phyloP scores from a whole-genome alignment of 768 basidiomycete genomes.

The Udeniomyces megalosporus region DNA sequence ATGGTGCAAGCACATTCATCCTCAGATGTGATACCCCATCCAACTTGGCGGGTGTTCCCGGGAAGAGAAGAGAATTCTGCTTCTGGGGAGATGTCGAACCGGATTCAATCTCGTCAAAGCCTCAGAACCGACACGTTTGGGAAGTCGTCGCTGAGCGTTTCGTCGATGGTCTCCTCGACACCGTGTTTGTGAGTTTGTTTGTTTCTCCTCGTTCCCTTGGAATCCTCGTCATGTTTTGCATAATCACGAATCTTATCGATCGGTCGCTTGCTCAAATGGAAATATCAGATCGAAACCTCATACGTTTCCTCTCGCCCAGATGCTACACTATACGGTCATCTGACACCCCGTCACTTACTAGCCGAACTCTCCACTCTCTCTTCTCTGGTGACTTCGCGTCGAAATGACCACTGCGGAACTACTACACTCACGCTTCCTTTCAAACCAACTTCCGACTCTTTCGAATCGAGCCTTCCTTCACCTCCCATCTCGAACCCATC shows the following conservation, averaged over 20 bases:
- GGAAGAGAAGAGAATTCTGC: constrained; percentile 44
- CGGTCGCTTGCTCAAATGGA: no score
- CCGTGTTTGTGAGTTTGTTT: constrained; percentile 52
- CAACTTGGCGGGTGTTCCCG: constrained; percentile 27
- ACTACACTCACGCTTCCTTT: no score
- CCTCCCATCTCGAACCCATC: no score
- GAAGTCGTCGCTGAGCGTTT: constrained; percentile 61
- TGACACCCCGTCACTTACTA: constrained; percentile 62
- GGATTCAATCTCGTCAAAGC: constrained; percentile 39
- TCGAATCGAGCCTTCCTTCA: no score
- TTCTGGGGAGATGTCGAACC: constrained; percentile 50
- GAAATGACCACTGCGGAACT: no score
- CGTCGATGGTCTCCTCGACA: constrained; percentile 42
- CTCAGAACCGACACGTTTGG: constrained; percentile 61
- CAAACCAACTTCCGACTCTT: no score
- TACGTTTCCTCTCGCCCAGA: constrained; percentile 57
- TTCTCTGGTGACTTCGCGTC: no score
- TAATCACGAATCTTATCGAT: no score
- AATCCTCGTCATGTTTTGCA: no score
- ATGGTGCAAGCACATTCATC: constrained; percentile 74
- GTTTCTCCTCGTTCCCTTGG: not conserved
- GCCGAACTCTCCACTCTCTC: constrained; percentile 60
- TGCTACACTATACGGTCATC: constrained; percentile 63
- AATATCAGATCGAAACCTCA: constrained; percentile 61
- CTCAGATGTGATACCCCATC: constrained; percentile 46